These are phyloP conservation scores for Lentinula novae-zelandiae DNA, from an alignment of 1,284 basidiomycete genomes.

Conservation along the genomic window DNA sequence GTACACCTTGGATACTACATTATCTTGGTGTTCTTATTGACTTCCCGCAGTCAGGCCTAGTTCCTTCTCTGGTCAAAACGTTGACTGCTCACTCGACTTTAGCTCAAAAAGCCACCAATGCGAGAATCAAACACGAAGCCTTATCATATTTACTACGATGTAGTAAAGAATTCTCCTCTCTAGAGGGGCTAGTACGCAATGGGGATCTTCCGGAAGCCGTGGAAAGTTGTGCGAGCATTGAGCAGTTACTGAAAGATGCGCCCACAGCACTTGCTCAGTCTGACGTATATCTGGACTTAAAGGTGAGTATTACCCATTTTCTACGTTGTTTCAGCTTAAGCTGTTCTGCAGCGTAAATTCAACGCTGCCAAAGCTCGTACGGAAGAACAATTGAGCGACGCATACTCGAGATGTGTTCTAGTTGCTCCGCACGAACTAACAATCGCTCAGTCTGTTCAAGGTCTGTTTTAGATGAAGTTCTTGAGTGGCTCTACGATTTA, in stretches of 20 bases:
- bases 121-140: conserved; percentile 43
- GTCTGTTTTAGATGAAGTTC: conserved; percentile 20
- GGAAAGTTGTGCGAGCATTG: conserved; percentile 34
- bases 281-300: conserved; percentile 50
- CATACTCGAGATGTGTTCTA: conserved; percentile 55
- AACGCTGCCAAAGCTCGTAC: conserved; percentile 52
- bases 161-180: conserved; percentile 36
- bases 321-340: conserved; percentile 8
- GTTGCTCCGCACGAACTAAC: conserved; percentile 45
- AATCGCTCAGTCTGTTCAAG: conserved; percentile 52
- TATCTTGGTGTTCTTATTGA: background rate
- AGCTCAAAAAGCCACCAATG: conserved; percentile 56
- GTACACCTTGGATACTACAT: conserved; percentile 31
- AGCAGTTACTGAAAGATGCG: conserved; percentile 40
- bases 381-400: conserved; percentile 70
- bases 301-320: conserved; percentile 37
- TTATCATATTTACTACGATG: conserved; percentile 53
- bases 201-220: conserved; percentile 65
- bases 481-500: background rate
- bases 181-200: conserved; percentile 42
- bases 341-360: conserved; percentile 43
- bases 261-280: conserved; percentile 51
- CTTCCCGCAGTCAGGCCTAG: conserved; percentile 54
- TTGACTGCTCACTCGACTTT: conserved; percentile 56
- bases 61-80: conserved; percentile 49